Percentiles rank a stretch among this genome's conserved stretches.
Evolutionary conservation across 2,329 filamentous ascomycete species (phyloP).

Genomic region (Pseudohalonectria lignicola): DNA sequence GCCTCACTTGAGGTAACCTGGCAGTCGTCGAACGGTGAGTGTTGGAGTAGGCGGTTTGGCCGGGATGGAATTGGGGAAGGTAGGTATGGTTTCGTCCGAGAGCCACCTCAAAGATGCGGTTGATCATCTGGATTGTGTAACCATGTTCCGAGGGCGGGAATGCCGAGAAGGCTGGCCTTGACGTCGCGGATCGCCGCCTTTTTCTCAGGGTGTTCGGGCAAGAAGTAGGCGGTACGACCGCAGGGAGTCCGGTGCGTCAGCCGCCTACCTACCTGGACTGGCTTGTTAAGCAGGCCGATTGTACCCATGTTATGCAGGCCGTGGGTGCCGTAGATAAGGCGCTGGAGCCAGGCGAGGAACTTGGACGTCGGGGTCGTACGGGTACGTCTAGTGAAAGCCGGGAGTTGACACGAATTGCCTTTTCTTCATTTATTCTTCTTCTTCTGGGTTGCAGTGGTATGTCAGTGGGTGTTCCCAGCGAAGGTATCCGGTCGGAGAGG

Average conservation of each 20-base stretch:
- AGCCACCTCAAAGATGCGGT: slow-evolving; percentile 42
- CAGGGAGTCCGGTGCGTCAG: slow-evolving; percentile 20
- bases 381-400: slow-evolving; percentile 44
- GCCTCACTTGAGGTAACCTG: slow-evolving; percentile 47
- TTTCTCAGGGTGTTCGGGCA: slow-evolving; percentile 36
- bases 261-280: slow-evolving; percentile 23
- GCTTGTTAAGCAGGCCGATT: slow-evolving; percentile 49
- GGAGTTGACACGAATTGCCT: slow-evolving; percentile 22
- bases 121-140: slow-evolving; percentile 41
- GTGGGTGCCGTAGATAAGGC: slow-evolving; percentile 33
- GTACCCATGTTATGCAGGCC: slow-evolving; percentile 45
- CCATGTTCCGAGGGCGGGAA: slow-evolving; percentile 25
- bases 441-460: slow-evolving; percentile 38
- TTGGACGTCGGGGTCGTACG: slow-evolving; percentile 43
- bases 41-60: slow-evolving; percentile 24
- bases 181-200: slow-evolving; percentile 32
- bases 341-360: slow-evolving; percentile 46
- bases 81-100: too few species aligned
- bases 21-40: slow-evolving; percentile 52
- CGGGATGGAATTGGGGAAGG: slow-evolving; percentile 31
- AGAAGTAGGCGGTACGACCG: slow-evolving; percentile 31
- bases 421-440: slow-evolving; percentile 33
- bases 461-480: neutral
- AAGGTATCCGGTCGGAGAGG: neutral
- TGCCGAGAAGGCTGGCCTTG: slow-evolving; percentile 34